phyloP scores from a whole-genome alignment of 306 rosid genomes.

The Vigna hirtella region DNA sequence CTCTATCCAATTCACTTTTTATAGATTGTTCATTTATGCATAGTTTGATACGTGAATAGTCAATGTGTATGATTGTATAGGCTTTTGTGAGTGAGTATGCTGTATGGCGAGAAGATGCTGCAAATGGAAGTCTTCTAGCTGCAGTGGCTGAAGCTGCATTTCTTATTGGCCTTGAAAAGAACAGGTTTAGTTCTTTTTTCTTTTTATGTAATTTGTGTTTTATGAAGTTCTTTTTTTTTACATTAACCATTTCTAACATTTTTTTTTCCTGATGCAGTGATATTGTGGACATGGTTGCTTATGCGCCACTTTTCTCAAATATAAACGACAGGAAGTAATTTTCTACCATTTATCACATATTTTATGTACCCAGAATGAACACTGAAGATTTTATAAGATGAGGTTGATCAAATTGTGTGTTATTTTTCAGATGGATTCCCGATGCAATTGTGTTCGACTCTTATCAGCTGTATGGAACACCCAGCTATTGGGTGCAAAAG shows the following conservation, averaged over 20 bases:
- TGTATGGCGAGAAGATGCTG: background rate
- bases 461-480: slow-evolving; percentile 11
- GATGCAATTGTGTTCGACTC: slow-evolving; percentile 18
- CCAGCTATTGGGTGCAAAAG: slow-evolving; percentile 25
- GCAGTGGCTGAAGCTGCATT: slow-evolving; percentile 22
- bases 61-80: background rate
- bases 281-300: background rate
- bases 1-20: background rate
- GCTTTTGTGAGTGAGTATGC: slow-evolving; percentile 20
- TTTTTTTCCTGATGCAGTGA: background rate
- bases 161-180: slow-evolving; percentile 17
- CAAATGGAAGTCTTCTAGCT: background rate
- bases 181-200: background rate
- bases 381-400: background rate
- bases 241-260: background rate
- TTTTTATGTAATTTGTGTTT: background rate
- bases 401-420: background rate
- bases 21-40: background rate
- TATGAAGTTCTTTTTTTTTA: background rate
- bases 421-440: background rate
- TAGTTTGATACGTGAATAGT: background rate
- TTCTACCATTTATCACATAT: background rate
- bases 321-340: background rate
- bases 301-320: slow-evolving; percentile 6
- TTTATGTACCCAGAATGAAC: background rate